Evolutionary conservation across 2,329 filamentous ascomycete species (phyloP).

Genomic region (Monilinia polystroma): DNA sequence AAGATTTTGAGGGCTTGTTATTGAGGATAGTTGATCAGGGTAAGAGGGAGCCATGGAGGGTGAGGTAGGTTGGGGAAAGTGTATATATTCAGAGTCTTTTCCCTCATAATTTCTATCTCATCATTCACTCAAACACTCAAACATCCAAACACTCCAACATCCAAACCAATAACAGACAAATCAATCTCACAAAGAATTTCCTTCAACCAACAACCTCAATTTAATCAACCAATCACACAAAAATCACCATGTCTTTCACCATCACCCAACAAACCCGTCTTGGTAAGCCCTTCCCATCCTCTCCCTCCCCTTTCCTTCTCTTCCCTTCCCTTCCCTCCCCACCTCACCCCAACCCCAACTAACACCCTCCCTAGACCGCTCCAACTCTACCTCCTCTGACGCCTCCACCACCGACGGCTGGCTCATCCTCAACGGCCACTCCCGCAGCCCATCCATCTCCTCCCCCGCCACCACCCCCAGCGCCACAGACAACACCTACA

Average conservation of each 20-base stretch:
- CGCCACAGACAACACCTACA: neutral
- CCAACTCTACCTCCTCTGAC: slow-evolving; percentile 16
- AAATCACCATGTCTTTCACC: slow-evolving; percentile 22
- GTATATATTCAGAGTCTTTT: slow-evolving; percentile 15
- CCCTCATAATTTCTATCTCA: slow-evolving; percentile 14
- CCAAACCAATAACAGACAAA: neutral
- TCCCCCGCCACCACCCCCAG: slow-evolving; percentile 6
- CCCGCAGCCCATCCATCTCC: neutral
- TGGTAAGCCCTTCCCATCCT: slow-evolving; percentile 5
- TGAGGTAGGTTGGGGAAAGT: slow-evolving; percentile 7
- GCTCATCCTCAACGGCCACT: slow-evolving; percentile 17
- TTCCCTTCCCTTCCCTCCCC: too few relatives aligned
- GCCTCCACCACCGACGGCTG: slow-evolving; percentile 9
- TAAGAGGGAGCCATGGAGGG: slow-evolving; percentile 7
- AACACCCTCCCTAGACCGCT: slow-evolving; percentile 14
- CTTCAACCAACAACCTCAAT: neutral
- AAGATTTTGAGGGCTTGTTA: slow-evolving; percentile 1
- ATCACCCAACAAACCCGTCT: slow-evolving; percentile 14
- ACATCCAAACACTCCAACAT: slow-evolving; percentile 1
- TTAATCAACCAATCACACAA: slow-evolving; percentile 14
- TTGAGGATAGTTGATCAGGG: slow-evolving; percentile 2
- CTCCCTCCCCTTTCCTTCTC: too few relatives aligned
- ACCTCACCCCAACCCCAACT: neutral
- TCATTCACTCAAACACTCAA: slow-evolving; percentile 13
- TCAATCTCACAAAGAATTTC: neutral